These are phyloP conservation scores for Trichoderma reesei DNA, from an alignment of 495 filamentous ascomycete species.

Conservation along the genomic window DNA sequence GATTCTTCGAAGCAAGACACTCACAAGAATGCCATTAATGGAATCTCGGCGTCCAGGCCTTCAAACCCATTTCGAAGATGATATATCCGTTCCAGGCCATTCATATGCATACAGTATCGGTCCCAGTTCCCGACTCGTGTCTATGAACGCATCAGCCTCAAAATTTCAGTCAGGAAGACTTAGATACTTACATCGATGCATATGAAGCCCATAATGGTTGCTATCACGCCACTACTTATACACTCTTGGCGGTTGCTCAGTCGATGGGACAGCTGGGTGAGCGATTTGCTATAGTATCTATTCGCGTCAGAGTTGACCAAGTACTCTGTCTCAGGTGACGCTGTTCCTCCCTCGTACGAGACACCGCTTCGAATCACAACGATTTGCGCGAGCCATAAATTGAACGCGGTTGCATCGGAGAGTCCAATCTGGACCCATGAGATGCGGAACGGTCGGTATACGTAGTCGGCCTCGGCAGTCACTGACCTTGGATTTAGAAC, in stretches of 20 bases:
- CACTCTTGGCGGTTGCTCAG: neutral
- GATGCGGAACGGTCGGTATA: neutral
- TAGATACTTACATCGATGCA: neutral
- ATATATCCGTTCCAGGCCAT: neutral
- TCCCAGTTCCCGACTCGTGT: neutral
- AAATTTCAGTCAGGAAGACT: neutral
- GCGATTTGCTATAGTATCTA: neutral
- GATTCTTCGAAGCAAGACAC: neutral
- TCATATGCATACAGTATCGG: neutral
- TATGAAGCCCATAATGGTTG: slow-evolving; percentile 2
- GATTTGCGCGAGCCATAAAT: neutral
- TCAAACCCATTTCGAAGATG: neutral
- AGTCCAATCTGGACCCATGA: neutral
- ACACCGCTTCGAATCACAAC: neutral
- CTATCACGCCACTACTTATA: neutral
- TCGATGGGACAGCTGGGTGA: neutral
- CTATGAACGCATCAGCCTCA: neutral
- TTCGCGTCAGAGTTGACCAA: neutral
- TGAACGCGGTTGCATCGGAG: neutral
- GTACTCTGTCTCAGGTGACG: neutral
- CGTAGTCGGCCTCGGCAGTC: neutral
- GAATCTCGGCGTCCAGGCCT: neutral
- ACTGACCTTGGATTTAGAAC: neutral
- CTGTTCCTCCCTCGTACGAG: neutral
- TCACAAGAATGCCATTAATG: neutral